Conservation (phyloP, 1,284 basidiomycete genomes). For the Ganoderma meredithae region DNA sequence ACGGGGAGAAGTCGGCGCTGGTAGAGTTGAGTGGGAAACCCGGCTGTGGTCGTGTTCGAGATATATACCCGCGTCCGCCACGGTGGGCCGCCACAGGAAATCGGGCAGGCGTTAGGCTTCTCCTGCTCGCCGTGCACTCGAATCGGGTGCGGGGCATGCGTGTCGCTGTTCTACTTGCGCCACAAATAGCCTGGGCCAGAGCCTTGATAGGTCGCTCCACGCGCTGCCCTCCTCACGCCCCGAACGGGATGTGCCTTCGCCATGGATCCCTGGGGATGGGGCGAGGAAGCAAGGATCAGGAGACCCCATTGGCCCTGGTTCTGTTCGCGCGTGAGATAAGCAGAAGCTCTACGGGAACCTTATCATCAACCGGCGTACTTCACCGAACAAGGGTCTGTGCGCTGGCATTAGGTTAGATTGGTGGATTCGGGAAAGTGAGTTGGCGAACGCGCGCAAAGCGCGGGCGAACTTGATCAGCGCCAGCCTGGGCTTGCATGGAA, state of each 20-base stretch:
- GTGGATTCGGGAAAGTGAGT: not conserved
- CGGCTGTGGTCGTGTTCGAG: conserved; percentile 4
- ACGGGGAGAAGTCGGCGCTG: conserved; percentile 12
- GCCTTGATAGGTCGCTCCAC: not conserved
- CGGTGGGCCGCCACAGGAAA: conserved; percentile 5
- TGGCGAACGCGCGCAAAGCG: not conserved
- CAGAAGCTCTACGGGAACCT: conserved; percentile 1
- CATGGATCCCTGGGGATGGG: not conserved
- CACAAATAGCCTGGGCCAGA: not conserved
- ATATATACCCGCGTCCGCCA: conserved; percentile 22
- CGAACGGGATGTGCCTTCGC: not conserved
- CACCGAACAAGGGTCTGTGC: not conserved
- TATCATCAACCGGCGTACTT: conserved; percentile 1
- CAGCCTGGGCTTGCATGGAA: not conserved
- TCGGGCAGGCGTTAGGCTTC: not conserved
- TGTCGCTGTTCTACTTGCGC: not conserved
- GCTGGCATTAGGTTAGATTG: conserved; percentile 1
- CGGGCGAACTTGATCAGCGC: not conserved
- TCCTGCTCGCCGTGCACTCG: conserved; percentile 2
- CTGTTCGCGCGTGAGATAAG: conserved; percentile 1
- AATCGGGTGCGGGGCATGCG: conserved; percentile 1
- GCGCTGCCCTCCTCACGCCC: not conserved
- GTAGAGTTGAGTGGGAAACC: conserved; percentile 13
- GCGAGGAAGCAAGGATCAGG: not conserved
- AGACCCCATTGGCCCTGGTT: not conserved